Evolutionary conservation across 1,284 basidiomycete genomes (phyloP), one percentile per base, ranked within the genome.

Genomic region (Neonothopanus nambi): DNA sequence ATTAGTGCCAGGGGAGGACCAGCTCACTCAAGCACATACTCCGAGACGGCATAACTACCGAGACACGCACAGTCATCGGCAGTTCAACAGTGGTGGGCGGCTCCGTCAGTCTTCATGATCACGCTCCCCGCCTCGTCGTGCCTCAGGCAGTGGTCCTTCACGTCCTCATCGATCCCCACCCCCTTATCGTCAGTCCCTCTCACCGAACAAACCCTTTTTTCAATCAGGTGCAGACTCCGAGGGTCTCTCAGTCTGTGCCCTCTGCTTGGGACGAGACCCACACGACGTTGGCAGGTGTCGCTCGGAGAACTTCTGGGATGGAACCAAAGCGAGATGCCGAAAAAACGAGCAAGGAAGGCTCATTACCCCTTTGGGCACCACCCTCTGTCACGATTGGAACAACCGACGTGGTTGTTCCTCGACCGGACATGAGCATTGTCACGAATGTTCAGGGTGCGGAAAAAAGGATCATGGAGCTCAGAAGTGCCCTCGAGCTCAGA

Each of bases 391-490:
- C 43, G 48, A 59, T n/a, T 61, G 50, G 51, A 59, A 64, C 24
- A 20, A 21, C 1, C 17, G 21, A 11, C 9, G 9, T 3, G 51
- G 37, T 13, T 69, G 66, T 47, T 24, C 23, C 3, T 44, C 15
- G 23, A 18, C 39, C 2, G 26, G 21, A 30, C 59, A 63, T 48
- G 42, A 49, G 18, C 15, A 49, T 3, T 35, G 47, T 0, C 61
- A 61, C 52, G 9, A 47, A 13, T 64, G 65, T 50, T 62, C 63
- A 0, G 64, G 65, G 0, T 64, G 65, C 42, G 58, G 58, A 11
- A 45, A 38, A 11, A n/a, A 23, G 7, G 15, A 30, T 46, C 65
- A 68, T 46, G 62, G 67, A n/a, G 64, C 67, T 58, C 58, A 62
- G 38, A 35, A 9, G 8, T 67, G 65, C 40, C 55, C 61, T 66